These are phyloP conservation scores for Brassica cretica DNA, from an alignment of 345 rosid species.

Conservation along the genomic window DNA sequence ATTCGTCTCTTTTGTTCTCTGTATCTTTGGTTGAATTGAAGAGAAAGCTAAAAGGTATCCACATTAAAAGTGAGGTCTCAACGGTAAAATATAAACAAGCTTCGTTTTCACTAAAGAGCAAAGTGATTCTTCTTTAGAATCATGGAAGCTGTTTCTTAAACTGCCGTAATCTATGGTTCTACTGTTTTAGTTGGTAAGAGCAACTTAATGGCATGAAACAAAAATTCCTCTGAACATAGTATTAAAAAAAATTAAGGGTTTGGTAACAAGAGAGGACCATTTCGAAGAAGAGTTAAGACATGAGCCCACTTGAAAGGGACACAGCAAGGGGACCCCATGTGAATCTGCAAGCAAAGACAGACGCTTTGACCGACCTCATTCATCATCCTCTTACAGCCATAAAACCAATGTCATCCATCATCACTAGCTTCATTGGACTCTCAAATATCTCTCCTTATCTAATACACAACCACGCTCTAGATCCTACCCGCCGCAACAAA, in stretches of 20 bases:
- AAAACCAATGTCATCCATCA: conserved; percentile 31
- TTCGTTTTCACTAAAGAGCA: conserved; percentile 40
- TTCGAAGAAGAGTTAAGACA: conserved; percentile 23
- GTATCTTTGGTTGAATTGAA: conserved; percentile 4
- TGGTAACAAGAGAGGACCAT: conserved; percentile 26
- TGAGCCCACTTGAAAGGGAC: conserved; percentile 38
- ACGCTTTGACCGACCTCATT: conserved; percentile 35
- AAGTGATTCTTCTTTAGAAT: conserved; percentile 24
- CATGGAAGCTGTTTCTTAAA: not conserved
- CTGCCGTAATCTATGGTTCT: not conserved
- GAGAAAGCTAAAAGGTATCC: conserved; percentile 20
- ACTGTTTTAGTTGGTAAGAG: conserved; percentile 24
- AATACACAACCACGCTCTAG: not conserved
- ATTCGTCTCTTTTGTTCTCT: conserved; percentile 14
- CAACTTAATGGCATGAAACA: conserved; percentile 20
- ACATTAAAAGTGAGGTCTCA: conserved; percentile 35
- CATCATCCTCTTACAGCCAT: conserved; percentile 22
- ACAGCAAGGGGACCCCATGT: conserved; percentile 40
- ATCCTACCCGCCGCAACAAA: conserved; percentile 11
- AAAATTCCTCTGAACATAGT: conserved; percentile 11
- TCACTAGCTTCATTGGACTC: conserved; percentile 29
- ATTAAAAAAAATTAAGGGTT: conserved; percentile 6
- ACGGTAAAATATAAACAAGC: conserved; percentile 41
- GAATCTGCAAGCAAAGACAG: conserved; percentile 41
- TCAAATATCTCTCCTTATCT: conserved; percentile 9